Evolutionary conservation across 495 filamentous ascomycete species (phyloP).

Genomic region (Aspergillus carlsbadensis): DNA sequence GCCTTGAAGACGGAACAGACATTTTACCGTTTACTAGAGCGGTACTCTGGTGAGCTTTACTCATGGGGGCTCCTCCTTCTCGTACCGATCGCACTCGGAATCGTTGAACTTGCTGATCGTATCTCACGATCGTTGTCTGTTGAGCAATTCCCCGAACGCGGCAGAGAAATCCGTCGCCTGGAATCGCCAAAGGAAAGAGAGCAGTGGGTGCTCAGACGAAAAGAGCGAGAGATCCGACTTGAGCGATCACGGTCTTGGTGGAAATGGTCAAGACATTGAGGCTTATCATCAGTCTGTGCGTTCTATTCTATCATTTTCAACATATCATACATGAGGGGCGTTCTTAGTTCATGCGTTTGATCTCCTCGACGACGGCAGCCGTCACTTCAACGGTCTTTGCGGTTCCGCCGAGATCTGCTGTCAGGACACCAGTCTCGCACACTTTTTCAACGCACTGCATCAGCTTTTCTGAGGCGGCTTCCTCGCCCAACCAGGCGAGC

Average conservation of each 20-base stretch:
- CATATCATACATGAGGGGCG: neutral
- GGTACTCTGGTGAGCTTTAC: neutral
- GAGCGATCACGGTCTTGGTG: neutral
- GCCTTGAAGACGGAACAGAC: neutral
- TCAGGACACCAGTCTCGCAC: constrained; percentile 55
- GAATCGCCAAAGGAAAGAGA: constrained; percentile 4
- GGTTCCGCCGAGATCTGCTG: constrained; percentile 59
- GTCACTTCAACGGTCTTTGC: constrained; percentile 59
- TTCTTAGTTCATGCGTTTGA: constrained; percentile 35
- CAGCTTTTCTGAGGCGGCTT: constrained; percentile 52
- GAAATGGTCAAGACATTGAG: neutral
- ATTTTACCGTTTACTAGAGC: neutral
- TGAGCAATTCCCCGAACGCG: constrained; percentile 11
- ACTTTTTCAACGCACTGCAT: constrained; percentile 62
- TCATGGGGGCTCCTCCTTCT: constrained; percentile 4
- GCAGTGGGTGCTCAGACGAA: neutral
- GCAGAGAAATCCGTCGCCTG: constrained; percentile 4
- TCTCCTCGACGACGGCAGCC: constrained; percentile 58
- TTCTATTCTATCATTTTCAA: neutral
- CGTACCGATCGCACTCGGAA: neutral
- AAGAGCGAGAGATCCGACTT: neutral
- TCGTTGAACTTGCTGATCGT: constrained; percentile 4
- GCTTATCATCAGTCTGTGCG: neutral
- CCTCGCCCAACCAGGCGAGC: constrained; percentile 63
- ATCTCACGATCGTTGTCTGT: neutral